Conservation (phyloP, 1,284 basidiomycete species). For the Cryptococcus deneoformans region DNA sequence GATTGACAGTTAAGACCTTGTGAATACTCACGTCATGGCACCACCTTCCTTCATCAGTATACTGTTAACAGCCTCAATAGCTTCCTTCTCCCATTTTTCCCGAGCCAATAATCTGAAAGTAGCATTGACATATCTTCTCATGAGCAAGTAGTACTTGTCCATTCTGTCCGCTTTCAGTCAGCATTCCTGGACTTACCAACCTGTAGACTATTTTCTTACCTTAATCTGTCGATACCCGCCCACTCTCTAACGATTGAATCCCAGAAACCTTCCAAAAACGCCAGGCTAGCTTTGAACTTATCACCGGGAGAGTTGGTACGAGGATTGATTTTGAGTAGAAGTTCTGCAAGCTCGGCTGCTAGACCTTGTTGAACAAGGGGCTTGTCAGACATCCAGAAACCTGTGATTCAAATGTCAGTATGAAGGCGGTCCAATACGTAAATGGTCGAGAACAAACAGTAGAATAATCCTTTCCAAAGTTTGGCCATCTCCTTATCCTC, state of each 20-base stretch:
- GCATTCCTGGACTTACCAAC: too few species aligned
- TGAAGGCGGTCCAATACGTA: not conserved
- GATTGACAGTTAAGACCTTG: not conserved
- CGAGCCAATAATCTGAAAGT: constrained; percentile 76
- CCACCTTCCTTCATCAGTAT: constrained; percentile 64
- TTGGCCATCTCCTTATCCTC: constrained; percentile 77
- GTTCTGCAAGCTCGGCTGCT: constrained; percentile 76
- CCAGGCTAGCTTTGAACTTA: constrained; percentile 57
- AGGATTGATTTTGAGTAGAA: constrained; percentile 67
- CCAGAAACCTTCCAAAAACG: constrained; percentile 89
- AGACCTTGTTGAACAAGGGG: constrained; percentile 92
- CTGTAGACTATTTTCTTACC: too few species aligned
- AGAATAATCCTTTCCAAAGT: constrained; percentile 97
- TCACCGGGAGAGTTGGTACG: constrained; percentile 12
- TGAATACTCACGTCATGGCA: constrained; percentile 66
- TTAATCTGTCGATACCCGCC: constrained; percentile 82
- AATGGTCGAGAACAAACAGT: constrained; percentile 60
- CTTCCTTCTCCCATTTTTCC: constrained; percentile 62
- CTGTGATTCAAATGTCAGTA: constrained; percentile 49
- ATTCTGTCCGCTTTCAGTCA: constrained; percentile 56
- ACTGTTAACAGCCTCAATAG: constrained; percentile 62
- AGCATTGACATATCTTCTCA: constrained; percentile 81
- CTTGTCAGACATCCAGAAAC: constrained; percentile 99
- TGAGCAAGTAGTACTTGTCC: constrained; percentile 96
- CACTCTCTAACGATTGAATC: constrained; percentile 83